Percentiles rank a stretch among this genome's conserved stretches.
These are phyloP conservation scores for Puccinia horiana DNA, from an alignment of 1,284 basidiomycete species.

Conservation along the genomic window DNA sequence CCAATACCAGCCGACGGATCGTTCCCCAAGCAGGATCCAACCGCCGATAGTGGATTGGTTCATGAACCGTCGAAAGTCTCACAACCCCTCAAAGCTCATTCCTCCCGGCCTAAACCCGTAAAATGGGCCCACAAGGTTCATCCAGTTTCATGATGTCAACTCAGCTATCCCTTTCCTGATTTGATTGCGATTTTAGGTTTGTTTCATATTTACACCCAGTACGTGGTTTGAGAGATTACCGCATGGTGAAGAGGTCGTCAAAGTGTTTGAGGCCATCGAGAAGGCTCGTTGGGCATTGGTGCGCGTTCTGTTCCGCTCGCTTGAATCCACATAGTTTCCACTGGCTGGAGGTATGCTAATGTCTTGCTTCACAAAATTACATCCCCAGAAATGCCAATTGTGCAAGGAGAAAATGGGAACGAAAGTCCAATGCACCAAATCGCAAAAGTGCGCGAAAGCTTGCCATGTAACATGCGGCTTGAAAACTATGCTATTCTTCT, in stretches of 20 bases:
- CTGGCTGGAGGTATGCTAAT: slow-evolving; percentile 80
- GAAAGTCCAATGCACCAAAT: slow-evolving; percentile 56
- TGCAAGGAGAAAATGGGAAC: slow-evolving; percentile 4
- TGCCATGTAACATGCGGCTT: slow-evolving; percentile 88
- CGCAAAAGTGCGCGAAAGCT: slow-evolving; percentile 69
- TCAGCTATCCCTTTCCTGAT: neutral
- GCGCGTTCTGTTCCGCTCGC: slow-evolving; percentile 56
- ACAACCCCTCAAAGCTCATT: neutral
- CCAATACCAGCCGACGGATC: neutral
- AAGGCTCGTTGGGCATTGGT: slow-evolving; percentile 88
- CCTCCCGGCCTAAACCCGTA: neutral
- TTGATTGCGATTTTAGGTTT: slow-evolving; percentile 59
- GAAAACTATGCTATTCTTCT: slow-evolving; percentile 13
- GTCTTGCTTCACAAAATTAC: slow-evolving; percentile 64
- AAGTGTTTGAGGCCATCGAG: slow-evolving; percentile 78
- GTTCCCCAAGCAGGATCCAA: neutral
- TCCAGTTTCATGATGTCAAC: neutral
- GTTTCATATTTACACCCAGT: slow-evolving; percentile 51
- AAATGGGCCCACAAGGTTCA: slow-evolving; percentile 43
- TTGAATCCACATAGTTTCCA: slow-evolving; percentile 63
- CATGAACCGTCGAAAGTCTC: slow-evolving; percentile 51
- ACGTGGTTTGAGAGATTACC: slow-evolving; percentile 54
- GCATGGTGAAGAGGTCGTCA: slow-evolving; percentile 65
- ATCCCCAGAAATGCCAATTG: neutral
- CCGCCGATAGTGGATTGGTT: neutral